A percentile compares a stretch with the other conserved stretches of the same genome.
Conservation (phyloP, 2,329 filamentous ascomycete genomes). For the Allantophomopsis lycopodina region DNA sequence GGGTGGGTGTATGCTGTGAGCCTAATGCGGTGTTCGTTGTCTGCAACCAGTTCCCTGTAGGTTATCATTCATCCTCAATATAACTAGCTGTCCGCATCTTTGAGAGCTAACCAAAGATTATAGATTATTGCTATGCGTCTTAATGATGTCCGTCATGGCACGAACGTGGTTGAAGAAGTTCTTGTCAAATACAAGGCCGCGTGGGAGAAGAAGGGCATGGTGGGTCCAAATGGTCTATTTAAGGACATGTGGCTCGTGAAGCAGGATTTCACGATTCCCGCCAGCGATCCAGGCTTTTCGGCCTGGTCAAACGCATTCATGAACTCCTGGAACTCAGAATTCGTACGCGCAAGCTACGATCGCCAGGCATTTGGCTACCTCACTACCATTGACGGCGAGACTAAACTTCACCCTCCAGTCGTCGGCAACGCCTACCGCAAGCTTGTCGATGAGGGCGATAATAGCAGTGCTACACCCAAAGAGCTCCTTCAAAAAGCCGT, state of each 20-base stretch:
- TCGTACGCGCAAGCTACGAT: slow-evolving; percentile 14
- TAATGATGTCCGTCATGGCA: slow-evolving; percentile 21
- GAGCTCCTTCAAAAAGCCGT: neutral
- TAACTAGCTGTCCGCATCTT: neutral
- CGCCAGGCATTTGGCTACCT: slow-evolving; percentile 15
- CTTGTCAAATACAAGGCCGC: slow-evolving; percentile 23
- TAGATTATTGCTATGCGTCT: slow-evolving; percentile 23
- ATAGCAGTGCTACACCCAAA: slow-evolving; percentile 4
- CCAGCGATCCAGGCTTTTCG: slow-evolving; percentile 10
- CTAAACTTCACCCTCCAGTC: slow-evolving; percentile 10
- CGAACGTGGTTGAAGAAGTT: slow-evolving; percentile 16
- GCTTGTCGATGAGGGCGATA: slow-evolving; percentile 3
- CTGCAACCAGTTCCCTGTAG: slow-evolving; percentile 28
- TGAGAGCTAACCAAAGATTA: neutral
- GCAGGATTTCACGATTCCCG: slow-evolving; percentile 12
- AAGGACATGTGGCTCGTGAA: slow-evolving; percentile 13
- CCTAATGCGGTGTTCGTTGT: slow-evolving; percentile 25
- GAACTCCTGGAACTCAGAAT: slow-evolving; percentile 21
- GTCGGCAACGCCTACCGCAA: slow-evolving; percentile 13
- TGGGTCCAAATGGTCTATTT: slow-evolving; percentile 7
- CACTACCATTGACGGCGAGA: slow-evolving; percentile 10
- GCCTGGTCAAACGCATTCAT: slow-evolving; percentile 22
- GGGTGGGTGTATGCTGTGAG: slow-evolving; percentile 28
- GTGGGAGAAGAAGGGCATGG: slow-evolving; percentile 18
- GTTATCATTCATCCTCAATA: slow-evolving; percentile 1